Base-by-base conservation (phyloP, 495 filamentous ascomycete genomes). In the Hypoxylon rickii region DNA sequence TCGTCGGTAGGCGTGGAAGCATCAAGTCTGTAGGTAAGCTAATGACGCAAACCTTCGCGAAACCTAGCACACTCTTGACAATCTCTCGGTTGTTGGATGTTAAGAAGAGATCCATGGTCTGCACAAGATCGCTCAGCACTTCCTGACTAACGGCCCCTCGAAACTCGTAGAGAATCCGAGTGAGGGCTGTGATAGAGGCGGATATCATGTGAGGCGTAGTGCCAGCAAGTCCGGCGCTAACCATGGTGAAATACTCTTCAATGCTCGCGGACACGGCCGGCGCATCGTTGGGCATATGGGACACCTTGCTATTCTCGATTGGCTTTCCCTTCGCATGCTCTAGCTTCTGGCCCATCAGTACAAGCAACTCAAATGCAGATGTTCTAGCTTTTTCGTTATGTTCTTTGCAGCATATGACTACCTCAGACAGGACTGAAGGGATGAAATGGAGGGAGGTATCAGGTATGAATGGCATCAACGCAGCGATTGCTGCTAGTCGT, bases 191-290 rank as follows among this genome's bases (percentile, higher is more conserved):
- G 67, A 98, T 92, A 7, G 87, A 89, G 3, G 94, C 94, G 6
- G 89, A 92, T 53, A 97, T 87, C 90, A 96, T 96, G 74, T 97
- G 94, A 31, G 94, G 92, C 13, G 90, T 89, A 53, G 79, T 84
- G 34, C 91, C 93, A 1, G 93, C 94, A 22, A 98, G 83, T 70
- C 95, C 94, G 16, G 94, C 95, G 40, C 89, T 92, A 24, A 98
- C 86, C 93, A 98, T 98, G 33, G 92, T 96, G 80, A 97, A 89
- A 71, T 95, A 97, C 68, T 97, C 94, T 61, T 97, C 92, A 20
- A 97, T 79, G 11, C 79, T 88, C 5, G 93, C 92, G 11, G 79
- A 67, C 2, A 86, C 90, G 45, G 81, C 73, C n/a, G 90, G 88
- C 1, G 91, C 85, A 67, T 93, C 81, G 26, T 83, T 73, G 3